phyloP scores from a whole-genome alignment of 306 rosid genomes.

The Cucumis cinereus region DNA sequence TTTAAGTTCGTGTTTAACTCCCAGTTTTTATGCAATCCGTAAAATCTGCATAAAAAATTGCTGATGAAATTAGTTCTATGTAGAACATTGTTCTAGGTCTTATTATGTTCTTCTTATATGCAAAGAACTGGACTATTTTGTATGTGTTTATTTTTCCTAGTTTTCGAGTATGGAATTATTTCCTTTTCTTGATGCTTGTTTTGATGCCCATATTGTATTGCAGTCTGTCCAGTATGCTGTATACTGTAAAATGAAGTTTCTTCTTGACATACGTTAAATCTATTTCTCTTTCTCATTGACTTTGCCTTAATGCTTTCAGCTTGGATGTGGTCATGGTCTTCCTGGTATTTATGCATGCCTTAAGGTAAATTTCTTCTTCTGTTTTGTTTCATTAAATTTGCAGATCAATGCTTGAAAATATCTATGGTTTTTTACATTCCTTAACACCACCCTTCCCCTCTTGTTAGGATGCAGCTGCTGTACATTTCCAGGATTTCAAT shows the following conservation, averaged over 20 bases:
- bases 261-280: background rate
- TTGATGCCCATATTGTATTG: background rate
- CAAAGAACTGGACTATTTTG: background rate
- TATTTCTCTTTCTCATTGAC: background rate
- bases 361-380: constrained; percentile 40
- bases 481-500: constrained; percentile 94
- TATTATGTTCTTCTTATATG: background rate
- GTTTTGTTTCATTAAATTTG: background rate
- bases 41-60: background rate
- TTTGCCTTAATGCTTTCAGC: constrained; percentile 37
- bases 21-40: background rate
- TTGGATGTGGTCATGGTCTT: constrained; percentile 94
- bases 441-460: constrained; percentile 6
- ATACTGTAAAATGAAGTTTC: background rate
- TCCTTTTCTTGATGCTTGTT: background rate
- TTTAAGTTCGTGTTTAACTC: background rate
- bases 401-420: background rate
- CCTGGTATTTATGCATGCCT: constrained; percentile 84
- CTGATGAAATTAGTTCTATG: background rate
- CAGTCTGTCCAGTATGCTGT: background rate
- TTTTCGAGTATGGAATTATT: background rate
- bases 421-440: background rate
- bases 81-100: background rate
- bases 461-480: constrained; percentile 58
- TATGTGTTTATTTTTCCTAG: background rate